A percentile compares a stretch with the other conserved stretches of the same genome.
These are phyloP conservation scores for Eimeria brunetti DNA, from an alignment of 169 alveolate genomes.

Conservation along the genomic window DNA sequence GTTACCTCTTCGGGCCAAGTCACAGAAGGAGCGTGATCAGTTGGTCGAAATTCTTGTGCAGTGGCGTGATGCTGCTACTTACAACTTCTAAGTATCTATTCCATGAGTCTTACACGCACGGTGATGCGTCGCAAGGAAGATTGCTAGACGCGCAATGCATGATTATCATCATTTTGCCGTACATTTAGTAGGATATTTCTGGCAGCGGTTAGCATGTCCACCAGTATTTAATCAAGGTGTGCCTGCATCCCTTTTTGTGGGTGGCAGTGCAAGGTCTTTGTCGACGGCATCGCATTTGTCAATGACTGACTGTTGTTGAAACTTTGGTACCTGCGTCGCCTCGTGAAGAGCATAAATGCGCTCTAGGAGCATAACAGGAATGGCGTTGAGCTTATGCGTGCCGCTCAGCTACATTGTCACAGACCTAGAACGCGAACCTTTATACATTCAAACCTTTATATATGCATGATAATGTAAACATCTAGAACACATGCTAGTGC, in stretches of 20 bases:
- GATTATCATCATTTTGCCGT: background rate
- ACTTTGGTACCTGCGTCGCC: background rate
- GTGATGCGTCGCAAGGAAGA: background rate
- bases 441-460: no score
- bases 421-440: no score
- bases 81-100: conserved; percentile 85
- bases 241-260: conserved; percentile 3
- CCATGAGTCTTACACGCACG: background rate
- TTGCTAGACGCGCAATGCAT: conserved; percentile 34
- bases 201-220: background rate
- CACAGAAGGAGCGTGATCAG: conserved; percentile 92
- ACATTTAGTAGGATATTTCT: background rate
- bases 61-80: conserved; percentile 96
- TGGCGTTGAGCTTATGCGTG: background rate
- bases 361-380: background rate
- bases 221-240: background rate
- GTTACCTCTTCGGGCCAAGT: conserved; percentile 91
- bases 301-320: background rate
- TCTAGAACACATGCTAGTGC: background rate
- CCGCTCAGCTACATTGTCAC: background rate
- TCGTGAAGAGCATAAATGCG: background rate
- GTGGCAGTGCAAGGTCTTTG: background rate
- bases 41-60: conserved; percentile 91
- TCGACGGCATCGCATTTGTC: background rate
- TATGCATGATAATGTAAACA: no score